Base-by-base conservation (phyloP, 371 early-diverging fungal species). In the Basidiobolus meristosporus region DNA sequence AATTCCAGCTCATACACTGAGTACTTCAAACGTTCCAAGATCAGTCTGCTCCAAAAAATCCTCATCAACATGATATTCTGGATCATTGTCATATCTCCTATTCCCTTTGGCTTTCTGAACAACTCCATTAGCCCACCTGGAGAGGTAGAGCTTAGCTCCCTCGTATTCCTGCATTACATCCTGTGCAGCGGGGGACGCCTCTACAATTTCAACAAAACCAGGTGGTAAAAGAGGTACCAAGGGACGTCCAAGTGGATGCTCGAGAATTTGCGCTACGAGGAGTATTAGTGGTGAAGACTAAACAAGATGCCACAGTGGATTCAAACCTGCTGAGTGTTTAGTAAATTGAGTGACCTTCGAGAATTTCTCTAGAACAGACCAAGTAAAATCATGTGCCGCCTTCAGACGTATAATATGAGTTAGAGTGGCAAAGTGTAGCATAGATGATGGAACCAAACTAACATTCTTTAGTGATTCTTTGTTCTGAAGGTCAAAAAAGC, bases 341-440 rank as follows among this genome's bases (percentile, higher is more conserved):
- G 84, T 75, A 32, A 82, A 68, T 19, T 73, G 66, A 0, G 92
- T 85, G 1, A 92, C 82, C 17, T 69, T 63, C 0, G 90, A 77
- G 43, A 92, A 76, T 29, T 71, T 63, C 48, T 87, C 88, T 20
- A 92, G 54, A 18, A 84, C 68, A 43, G 70, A 72, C 87, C 88
- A 89, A 17, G 63, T 55, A 34, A 76, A 60, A 44, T 76, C 79
- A 50, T 77, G 76, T 28, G 71, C 58, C n/a, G 68, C 60, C 73
- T 72, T 52, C 11, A 40, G 36, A 42, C 1, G 32, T 21, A 10
- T 23, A 35, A 17, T 17, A 19, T 10, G 10, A 18, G 23, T 28
- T 16, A 7, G 28, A 12, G 17, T 32, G 2, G 16, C 2, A n/a
- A 47, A 36, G 15, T 3, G 30, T 5, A n/a, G 1, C 38, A 31